Evolutionary conservation across 164 flowering plant genomes (phyloP), one percentile per base, ranked within the genome.

Genomic region (Nymphaea thermarum): DNA sequence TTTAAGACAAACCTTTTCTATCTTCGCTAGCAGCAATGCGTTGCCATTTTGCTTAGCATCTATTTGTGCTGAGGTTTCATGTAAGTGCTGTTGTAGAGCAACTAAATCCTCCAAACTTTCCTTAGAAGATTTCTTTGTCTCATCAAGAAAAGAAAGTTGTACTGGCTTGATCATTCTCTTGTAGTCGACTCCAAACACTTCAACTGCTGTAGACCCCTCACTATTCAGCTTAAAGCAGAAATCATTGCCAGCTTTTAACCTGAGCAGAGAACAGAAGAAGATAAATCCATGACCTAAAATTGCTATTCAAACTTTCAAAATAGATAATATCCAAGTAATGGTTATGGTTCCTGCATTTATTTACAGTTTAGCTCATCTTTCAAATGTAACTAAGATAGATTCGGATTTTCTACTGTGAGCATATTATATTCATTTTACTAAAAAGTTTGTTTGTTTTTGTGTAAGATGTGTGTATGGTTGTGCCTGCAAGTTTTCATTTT

Each of bases 181-280:
- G 76, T 89, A 89, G 74, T 88, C 90, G 65, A 84, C 62, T 42
- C 95, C 98, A 82, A 87, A 72, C 2, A 93, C 82, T 66, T 85
- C 93, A 68, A 78, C 75, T 51, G 87, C 78, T 25, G 94, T 76
- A 15, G 87, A 76, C 36, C 90, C 98, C 43, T 83, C 78, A 15
- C 81, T 65, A 79, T 86, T 86, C 77, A 87, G 60, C 65, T 57
- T 57, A 78, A 85, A 90, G 64, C 85, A 87, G 65, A 83, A 78
- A 53, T 76, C 85, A 74, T 71, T 75, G 66, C 85, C 84, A 74
- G 91, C 81, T 80, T 93, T 93, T 59, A 93, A 80, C 84, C 98
- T 93, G 68, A 15, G 57, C 14, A 51, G 14, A 43, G 72, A 70
- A 75, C 16, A 62, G 43, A 61, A 41, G 7, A 6, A 62, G n/a